Conservation (phyloP, 306 rosid species). For the Fragaria iinumae region DNA sequence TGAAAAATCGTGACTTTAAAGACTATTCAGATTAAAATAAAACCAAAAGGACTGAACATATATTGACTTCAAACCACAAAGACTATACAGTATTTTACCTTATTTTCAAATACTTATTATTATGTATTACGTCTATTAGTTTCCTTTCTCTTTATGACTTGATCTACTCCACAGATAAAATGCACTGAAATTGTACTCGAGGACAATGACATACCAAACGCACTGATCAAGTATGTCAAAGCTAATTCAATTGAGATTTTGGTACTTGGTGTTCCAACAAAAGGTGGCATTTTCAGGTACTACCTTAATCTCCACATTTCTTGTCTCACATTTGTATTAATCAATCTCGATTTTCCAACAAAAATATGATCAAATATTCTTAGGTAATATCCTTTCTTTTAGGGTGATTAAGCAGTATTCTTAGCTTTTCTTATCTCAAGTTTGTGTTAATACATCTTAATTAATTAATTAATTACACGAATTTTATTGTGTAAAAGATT, state of each 20-base stretch:
- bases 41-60: too few species aligned
- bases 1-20: too few species aligned
- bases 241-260: constrained; percentile 50
- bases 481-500: constrained; percentile 47
- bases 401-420: not conserved
- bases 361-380: not conserved
- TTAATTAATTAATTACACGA: not conserved
- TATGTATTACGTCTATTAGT: too few species aligned
- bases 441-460: not conserved
- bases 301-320: not conserved
- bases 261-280: constrained; percentile 79
- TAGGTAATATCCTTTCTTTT: not conserved
- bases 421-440: not conserved
- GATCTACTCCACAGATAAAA: constrained; percentile 46
- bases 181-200: constrained; percentile 68
- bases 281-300: constrained; percentile 64
- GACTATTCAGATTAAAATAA: too few species aligned
- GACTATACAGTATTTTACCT: too few species aligned
- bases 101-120: too few species aligned
- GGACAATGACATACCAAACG: constrained; percentile 53
- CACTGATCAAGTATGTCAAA: constrained; percentile 43
- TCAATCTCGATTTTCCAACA: not conserved
- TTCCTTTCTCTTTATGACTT: not conserved
- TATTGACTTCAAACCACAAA: too few species aligned
- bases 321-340: too few species aligned